Conservation (phyloP, 2,329 filamentous ascomycete species). For the Bipolaris gigantea region DNA sequence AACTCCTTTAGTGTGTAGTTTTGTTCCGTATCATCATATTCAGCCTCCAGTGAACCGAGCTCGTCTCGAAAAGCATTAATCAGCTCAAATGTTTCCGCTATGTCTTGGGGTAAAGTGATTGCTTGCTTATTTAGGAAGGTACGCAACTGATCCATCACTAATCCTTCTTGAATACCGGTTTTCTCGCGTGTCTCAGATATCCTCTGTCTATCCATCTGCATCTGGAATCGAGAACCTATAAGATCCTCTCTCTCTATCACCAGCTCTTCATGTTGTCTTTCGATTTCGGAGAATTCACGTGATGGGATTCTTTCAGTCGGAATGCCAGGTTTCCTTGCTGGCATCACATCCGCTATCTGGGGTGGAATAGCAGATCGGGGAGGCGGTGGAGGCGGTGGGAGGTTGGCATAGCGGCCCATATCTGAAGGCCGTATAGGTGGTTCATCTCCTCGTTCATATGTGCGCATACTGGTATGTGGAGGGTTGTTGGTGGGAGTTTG, state of each 20-base stretch:
- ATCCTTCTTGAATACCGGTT: constrained; percentile 4
- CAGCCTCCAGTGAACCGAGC: constrained; percentile 5
- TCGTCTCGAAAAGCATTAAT: constrained; percentile 5
- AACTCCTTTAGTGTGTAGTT: neutral
- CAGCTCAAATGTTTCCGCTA: constrained; percentile 1
- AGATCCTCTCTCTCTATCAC: constrained; percentile 4
- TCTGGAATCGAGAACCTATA: constrained; percentile 1
- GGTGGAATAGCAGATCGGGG: neutral
- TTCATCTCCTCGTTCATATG: neutral
- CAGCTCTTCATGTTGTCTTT: constrained; percentile 4
- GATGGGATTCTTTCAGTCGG: neutral
- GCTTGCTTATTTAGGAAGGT: neutral
- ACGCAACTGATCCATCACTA: constrained; percentile 1
- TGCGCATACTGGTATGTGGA: neutral
- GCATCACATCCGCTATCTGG: neutral
- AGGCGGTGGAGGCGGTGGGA: neutral
- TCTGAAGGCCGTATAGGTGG: neutral
- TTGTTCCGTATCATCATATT: constrained; percentile 10
- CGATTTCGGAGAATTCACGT: neutral
- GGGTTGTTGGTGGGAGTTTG: neutral
- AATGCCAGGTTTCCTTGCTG: neutral
- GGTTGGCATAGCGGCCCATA: neutral
- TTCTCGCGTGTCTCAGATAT: constrained; percentile 1
- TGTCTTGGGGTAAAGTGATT: neutral
- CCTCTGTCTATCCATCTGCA: constrained; percentile 2